Conservation (phyloP, 345 rosid genomes). For the Gossypioides kirkii region DNA sequence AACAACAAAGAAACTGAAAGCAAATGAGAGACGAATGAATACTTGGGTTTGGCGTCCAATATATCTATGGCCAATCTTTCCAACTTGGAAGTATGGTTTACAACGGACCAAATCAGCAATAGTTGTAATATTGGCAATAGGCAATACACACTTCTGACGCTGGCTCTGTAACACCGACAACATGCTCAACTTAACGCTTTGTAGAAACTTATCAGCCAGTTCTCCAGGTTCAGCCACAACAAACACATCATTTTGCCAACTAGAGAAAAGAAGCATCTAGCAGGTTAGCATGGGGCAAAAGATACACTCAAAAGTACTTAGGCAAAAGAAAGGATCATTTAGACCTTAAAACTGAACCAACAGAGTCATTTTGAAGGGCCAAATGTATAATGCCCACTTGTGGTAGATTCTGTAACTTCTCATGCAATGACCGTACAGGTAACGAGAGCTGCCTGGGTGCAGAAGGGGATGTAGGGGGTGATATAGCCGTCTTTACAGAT, state of each 20-base stretch:
- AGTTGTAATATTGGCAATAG: slow-evolving; percentile 59
- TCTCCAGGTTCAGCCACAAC: slow-evolving; percentile 99
- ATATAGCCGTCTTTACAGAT: slow-evolving; percentile 45
- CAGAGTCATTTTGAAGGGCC: slow-evolving; percentile 78
- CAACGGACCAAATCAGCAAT: slow-evolving; percentile 61
- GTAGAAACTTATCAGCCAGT: slow-evolving; percentile 82
- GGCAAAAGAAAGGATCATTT: slow-evolving; percentile 15
- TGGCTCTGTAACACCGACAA: slow-evolving; percentile 50
- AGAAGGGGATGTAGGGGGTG: slow-evolving; percentile 65
- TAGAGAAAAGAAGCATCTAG: slow-evolving; percentile 25
- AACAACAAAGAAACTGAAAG: slow-evolving; percentile 2
- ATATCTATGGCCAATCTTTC: slow-evolving; percentile 78
- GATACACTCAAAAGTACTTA: slow-evolving; percentile 12
- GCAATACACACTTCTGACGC: slow-evolving; percentile 46
- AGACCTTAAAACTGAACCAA: slow-evolving; percentile 83
- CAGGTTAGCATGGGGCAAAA: slow-evolving; percentile 24
- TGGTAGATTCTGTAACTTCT: slow-evolving; percentile 79
- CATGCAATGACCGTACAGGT: slow-evolving; percentile 73
- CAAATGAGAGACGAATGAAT: slow-evolving; percentile 10
- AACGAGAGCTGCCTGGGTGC: slow-evolving; percentile 62
- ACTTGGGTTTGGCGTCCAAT: slow-evolving; percentile 96
- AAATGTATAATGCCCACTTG: slow-evolving; percentile 93
- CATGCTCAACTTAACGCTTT: slow-evolving; percentile 70
- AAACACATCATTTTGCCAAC: slow-evolving; percentile 97
- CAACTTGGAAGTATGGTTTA: slow-evolving; percentile 83